Conservation (phyloP, 768 basidiomycete species). For the Naematelia aurantialba region DNA sequence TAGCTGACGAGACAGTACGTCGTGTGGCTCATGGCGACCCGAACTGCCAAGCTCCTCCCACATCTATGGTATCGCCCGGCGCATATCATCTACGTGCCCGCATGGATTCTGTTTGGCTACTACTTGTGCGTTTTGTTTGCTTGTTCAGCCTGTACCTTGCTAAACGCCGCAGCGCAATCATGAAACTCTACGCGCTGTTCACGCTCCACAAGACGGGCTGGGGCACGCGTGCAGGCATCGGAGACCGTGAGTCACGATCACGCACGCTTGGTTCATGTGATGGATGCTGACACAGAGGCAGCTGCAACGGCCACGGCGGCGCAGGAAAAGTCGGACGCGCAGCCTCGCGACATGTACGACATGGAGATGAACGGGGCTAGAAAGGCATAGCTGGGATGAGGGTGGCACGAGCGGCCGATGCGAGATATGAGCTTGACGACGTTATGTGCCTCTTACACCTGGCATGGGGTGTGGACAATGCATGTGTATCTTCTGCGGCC, state of each 20-base stretch:
- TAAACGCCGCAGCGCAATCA: slow-evolving; percentile 58
- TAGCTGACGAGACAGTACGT: slow-evolving; percentile 39
- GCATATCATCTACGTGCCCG: slow-evolving; percentile 77
- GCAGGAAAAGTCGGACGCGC: slow-evolving; percentile 24
- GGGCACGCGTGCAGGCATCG: slow-evolving; percentile 93
- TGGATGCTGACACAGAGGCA: slow-evolving; percentile 5
- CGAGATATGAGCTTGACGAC: too few species aligned
- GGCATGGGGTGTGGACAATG: background rate
- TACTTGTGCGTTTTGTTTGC: slow-evolving; percentile 59
- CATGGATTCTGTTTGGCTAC: slow-evolving; percentile 84
- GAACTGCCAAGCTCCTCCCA: slow-evolving; percentile 65
- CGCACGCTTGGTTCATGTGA: background rate
- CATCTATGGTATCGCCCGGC: slow-evolving; percentile 73
- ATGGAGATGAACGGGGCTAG: slow-evolving; percentile 41
- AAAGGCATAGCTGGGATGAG: slow-evolving; percentile 12
- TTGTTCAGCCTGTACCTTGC: background rate
- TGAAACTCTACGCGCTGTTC: slow-evolving; percentile 87
- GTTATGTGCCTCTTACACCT: background rate
- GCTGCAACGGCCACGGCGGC: slow-evolving; percentile 43
- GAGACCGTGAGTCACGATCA: slow-evolving; percentile 57
- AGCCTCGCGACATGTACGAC: slow-evolving; percentile 30
- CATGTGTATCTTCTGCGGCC: too few species aligned
- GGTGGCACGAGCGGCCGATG: too few species aligned
- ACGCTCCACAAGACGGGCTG: slow-evolving; percentile 93
- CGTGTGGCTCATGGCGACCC: slow-evolving; percentile 53